Percentiles rank a stretch among this genome's conserved stretches.
These are phyloP conservation scores for Amanita subjunquillea DNA, from an alignment of 768 basidiomycete species.

Conservation along the genomic window DNA sequence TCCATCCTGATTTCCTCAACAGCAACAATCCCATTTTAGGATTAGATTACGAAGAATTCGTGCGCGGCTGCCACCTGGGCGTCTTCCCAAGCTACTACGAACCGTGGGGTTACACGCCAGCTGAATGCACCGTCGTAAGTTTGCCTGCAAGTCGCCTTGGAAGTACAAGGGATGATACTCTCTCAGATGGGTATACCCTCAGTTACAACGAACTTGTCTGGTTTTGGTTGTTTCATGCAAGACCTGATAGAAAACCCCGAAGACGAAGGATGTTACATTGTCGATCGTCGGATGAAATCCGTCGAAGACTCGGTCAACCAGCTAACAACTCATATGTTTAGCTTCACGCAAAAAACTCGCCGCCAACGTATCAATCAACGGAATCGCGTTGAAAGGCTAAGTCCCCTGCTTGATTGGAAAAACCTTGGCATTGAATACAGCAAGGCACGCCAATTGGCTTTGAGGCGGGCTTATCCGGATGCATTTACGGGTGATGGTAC, in stretches of 20 bases:
- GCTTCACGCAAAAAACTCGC: conserved; percentile 75
- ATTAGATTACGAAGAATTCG: conserved; percentile 98
- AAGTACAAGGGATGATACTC: conserved; percentile 3
- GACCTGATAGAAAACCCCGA: conserved; percentile 92
- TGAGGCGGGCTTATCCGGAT: conserved; percentile 92
- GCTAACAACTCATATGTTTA: conserved; percentile 66
- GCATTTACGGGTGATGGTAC: conserved; percentile 46
- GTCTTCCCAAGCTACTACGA: conserved; percentile 98
- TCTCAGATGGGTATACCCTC: conserved; percentile 92
- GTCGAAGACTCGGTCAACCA: conserved; percentile 88
- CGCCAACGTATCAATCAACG: conserved; percentile 98
- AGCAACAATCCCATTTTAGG: conserved; percentile 96
- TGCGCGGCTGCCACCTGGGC: conserved; percentile 93
- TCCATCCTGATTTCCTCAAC: conserved; percentile 98
- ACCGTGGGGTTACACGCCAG: conserved; percentile 95
- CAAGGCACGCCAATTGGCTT: conserved; percentile 86
- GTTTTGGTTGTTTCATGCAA: conserved; percentile 98
- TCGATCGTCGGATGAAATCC: conserved; percentile 83
- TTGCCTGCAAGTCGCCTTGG: neutral
- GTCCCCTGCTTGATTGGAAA: conserved; percentile 96
- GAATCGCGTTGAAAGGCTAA: conserved; percentile 91
- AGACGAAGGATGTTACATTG: conserved; percentile 95
- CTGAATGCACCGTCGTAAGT: conserved; percentile 94
- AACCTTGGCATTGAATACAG: conserved; percentile 94
- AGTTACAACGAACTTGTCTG: conserved; percentile 95